Conservation (phyloP, 345 rosid genomes). For the Salix exigua region DNA sequence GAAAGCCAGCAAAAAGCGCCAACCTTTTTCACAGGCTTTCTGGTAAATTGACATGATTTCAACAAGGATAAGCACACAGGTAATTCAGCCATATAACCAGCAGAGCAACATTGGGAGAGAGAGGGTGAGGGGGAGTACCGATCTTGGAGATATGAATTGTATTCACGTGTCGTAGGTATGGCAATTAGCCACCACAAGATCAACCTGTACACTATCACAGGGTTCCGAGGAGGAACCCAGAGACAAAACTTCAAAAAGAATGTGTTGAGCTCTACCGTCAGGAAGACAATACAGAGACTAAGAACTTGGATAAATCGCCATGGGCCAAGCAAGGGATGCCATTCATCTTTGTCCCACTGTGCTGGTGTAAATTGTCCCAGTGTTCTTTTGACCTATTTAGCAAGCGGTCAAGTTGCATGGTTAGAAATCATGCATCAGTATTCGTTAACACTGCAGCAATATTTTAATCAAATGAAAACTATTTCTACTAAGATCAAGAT, state of each 20-base stretch:
- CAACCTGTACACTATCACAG: slow-evolving; percentile 80
- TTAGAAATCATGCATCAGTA: neutral
- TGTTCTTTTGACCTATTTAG: slow-evolving; percentile 72
- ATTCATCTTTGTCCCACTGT: slow-evolving; percentile 97
- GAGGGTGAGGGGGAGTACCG: slow-evolving; percentile 36
- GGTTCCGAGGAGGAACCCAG: slow-evolving; percentile 96
- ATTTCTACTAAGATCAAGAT: neutral
- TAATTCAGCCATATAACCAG: neutral
- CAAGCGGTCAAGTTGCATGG: neutral
- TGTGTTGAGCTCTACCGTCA: slow-evolving; percentile 92
- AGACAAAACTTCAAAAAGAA: slow-evolving; percentile 96
- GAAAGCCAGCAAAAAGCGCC: slow-evolving; percentile 99
- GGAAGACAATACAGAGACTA: slow-evolving; percentile 72
- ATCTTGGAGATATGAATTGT: slow-evolving; percentile 95
- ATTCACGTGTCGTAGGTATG: slow-evolving; percentile 91
- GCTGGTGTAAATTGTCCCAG: slow-evolving; percentile 97
- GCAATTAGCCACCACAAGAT: slow-evolving; percentile 98
- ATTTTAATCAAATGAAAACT: neutral
- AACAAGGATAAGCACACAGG: neutral
- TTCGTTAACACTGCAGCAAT: neutral
- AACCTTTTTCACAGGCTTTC: slow-evolving; percentile 82
- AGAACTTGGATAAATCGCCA: slow-evolving; percentile 97
- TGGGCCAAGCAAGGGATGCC: slow-evolving; percentile 97
- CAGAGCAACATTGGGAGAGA: neutral
- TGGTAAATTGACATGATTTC: slow-evolving; percentile 20